Base-by-base conservation (phyloP, 192 early-diverging fungal genomes). In the Powellomyces hirtus region DNA sequence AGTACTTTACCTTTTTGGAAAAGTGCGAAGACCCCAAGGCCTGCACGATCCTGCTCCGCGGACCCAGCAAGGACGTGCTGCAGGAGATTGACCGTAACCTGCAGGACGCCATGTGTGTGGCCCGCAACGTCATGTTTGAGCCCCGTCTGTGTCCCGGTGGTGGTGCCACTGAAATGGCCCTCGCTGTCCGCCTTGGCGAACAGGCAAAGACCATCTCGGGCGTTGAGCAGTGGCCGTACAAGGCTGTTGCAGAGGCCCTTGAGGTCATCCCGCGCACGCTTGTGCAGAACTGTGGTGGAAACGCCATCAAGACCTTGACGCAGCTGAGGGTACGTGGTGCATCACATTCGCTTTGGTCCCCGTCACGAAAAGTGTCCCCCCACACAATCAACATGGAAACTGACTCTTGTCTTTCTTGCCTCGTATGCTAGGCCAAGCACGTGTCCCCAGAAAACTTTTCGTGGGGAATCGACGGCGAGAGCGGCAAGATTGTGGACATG, bases 21-120 rank as follows among this genome's bases (percentile, higher is more conserved):
- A 77, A 94, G 76, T 98, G 96, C 84, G 81, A 91, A 73, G 88
- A 94, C 76, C 96, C 97, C 76, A 99, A 99, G 82, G 95, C 95
- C 11, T 99, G 97, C 82, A 96, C 96, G 24, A 95, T 99, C 73
- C 69, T 99, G 20, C 82, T 99, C 61, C 94, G 97, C 60, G 97
- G 97, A 38, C 95, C 97, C 34, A 89, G 89, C 73, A 99, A 98
- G 82, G 97, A 99, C 75, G 92, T 96, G 55, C 82, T 99, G 29
- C 92, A 95, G 76, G 97, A 99, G 75, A 84, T 99, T 70, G 97
- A 99, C 76, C 91, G 97, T 59, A 99, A 99, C 82, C 79, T 99
- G 75, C 94, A 96, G 78, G 97, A 99, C 72, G 96, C 96, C 73
- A 99, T 99, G 97, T 86, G 85, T 38, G 97, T 98, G 59, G 96